Conservation (phyloP, 1,284 basidiomycete genomes). For the Ganoderma lucidum region DNA sequence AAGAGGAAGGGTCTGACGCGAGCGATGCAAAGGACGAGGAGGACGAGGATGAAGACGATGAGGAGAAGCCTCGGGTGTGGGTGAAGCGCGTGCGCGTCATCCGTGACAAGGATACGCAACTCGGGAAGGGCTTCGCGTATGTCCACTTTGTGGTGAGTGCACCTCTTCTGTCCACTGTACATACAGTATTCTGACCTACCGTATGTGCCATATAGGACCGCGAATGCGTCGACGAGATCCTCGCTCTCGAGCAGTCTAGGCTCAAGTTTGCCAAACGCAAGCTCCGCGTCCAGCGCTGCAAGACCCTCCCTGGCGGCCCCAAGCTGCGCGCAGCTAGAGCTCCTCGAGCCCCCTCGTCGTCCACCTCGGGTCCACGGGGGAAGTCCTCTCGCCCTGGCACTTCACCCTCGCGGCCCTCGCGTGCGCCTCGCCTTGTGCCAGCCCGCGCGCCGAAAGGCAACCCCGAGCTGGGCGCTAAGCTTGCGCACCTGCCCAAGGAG, state of each 20-base stretch:
- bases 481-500: slow-evolving; percentile 83
- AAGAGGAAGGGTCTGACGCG: slow-evolving; percentile 23
- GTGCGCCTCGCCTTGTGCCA: slow-evolving; percentile 28
- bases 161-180: slow-evolving; percentile 7
- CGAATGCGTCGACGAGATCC: slow-evolving; percentile 88
- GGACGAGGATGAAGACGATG: slow-evolving; percentile 31
- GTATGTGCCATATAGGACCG: slow-evolving; percentile 65
- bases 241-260: slow-evolving; percentile 76
- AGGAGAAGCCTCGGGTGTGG: slow-evolving; percentile 59
- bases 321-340: slow-evolving; percentile 33
- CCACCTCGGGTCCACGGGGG: slow-evolving; percentile 33
- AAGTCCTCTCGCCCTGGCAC: slow-evolving; percentile 20
- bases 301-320: slow-evolving; percentile 56
- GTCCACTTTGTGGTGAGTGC: slow-evolving; percentile 84
- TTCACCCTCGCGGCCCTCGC: neutral
- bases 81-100: slow-evolving; percentile 90
- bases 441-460: slow-evolving; percentile 74
- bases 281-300: slow-evolving; percentile 88
- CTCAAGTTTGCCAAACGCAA: slow-evolving; percentile 92
- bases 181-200: slow-evolving; percentile 3
- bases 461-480: slow-evolving; percentile 78
- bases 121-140: slow-evolving; percentile 99
- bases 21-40: slow-evolving; percentile 32
- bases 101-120: slow-evolving; percentile 90
- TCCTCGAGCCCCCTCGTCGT: slow-evolving; percentile 21